Evolutionary conservation across 768 basidiomycete species (phyloP), one percentile per base, ranked within the genome.

Genomic region (Hygrophoropsis aurantiaca): DNA sequence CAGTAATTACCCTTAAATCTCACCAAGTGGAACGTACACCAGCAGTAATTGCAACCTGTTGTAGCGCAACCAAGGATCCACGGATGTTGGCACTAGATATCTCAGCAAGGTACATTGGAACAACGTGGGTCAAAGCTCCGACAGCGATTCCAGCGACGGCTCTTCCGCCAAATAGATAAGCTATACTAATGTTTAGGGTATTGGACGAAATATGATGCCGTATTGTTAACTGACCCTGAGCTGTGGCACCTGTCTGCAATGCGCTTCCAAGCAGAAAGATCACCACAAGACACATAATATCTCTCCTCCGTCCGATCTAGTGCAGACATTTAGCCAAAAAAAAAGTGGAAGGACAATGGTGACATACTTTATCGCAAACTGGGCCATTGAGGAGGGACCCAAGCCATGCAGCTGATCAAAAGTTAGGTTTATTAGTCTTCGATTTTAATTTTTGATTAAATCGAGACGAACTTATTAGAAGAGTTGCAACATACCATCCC

Each of bases 31-130:
- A 37, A 54, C 55, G 38, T 39, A 70, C 70, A n/a, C 69, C 69
- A 7, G 62, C 44, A 25, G 66, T 68, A 7, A 70, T 69, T 18
- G 64, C 50, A 4, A 70, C 55, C 42, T 71, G 69, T 27, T 69
- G 66, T 18, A 70, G 52, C 15, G 69, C 55, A 30, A 71, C 66
- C 26, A 71, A 42, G 3, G 68, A 66, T 35, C 69, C 69, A 38
- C 69, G 66, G 21, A 69, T 49, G 16, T 69, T 69, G 9, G 65
- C 58, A n/a, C 64, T 70, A 2, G 69, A 69, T 23, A 71, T 71
- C 53, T 70, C 69, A 35, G 68, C 70, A 49, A 70, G 44, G 40
- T 70, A 70, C 56, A 70, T 69, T 15, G 57, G 59, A 19, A 67
- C 44, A 30, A 58, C 55, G 15, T 57, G 56, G 11, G 59, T 60